Evolutionary conservation across 2,329 filamentous ascomycete genomes (phyloP).

Genomic region (Elsinoe batatas): DNA sequence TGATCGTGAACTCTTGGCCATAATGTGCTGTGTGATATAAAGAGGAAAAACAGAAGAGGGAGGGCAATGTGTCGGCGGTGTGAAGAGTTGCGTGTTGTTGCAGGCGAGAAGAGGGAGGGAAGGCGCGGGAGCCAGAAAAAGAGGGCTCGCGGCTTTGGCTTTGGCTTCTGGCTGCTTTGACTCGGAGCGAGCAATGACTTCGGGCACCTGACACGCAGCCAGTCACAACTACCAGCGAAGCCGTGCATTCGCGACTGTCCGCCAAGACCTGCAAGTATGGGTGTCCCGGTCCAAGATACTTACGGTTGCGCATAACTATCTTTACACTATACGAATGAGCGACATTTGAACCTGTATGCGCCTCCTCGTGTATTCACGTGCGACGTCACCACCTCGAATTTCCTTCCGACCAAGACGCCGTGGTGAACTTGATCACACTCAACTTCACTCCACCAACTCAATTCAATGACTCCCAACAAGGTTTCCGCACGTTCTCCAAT

Average conservation of each 20-base stretch:
- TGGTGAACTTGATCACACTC: background rate
- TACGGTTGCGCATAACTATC: background rate
- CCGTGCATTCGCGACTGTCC: background rate
- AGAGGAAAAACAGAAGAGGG: constrained; percentile 1
- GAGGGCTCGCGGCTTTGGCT: background rate
- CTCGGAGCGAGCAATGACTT: constrained; percentile 5
- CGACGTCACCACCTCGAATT: background rate
- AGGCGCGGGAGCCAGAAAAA: constrained; percentile 12
- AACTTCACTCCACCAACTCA: background rate
- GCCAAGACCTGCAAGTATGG: background rate
- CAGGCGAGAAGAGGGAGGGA: background rate
- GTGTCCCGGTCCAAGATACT: too few relatives aligned
- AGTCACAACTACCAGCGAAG: background rate
- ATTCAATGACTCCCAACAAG: background rate
- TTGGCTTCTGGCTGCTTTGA: background rate
- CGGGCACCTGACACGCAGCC: constrained; percentile 8
- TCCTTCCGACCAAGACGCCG: background rate
- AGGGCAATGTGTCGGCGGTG: background rate
- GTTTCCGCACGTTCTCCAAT: background rate
- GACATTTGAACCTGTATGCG: background rate
- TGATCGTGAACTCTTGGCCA: constrained; percentile 81
- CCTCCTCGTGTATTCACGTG: background rate
- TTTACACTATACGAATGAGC: background rate
- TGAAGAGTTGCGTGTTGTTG: constrained; percentile 9
- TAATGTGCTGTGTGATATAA: constrained; percentile 33